These are phyloP conservation scores for Cylindrotheca fusiformis DNA, from an alignment of 108 stramenopile genomes.

Conservation along the genomic window DNA sequence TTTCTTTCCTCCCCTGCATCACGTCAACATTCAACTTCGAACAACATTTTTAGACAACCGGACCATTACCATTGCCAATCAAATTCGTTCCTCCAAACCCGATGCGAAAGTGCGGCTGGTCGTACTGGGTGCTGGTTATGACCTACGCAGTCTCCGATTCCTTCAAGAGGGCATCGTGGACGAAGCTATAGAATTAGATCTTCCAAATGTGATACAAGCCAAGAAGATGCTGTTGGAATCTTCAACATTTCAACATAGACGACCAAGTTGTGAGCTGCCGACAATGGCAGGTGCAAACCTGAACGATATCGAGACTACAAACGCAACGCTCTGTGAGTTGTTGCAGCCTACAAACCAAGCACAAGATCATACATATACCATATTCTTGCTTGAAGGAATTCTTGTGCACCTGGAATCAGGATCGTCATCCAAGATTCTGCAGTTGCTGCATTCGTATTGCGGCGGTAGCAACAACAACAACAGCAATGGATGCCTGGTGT, in stretches of 20 bases:
- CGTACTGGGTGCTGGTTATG: constrained; percentile 11
- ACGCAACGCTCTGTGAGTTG: not conserved
- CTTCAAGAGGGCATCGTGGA: not conserved
- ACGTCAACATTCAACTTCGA: constrained; percentile 5
- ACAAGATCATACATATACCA: constrained; percentile 1
- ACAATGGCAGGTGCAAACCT: constrained; percentile 1
- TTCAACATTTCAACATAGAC: not conserved
- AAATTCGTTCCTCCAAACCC: not conserved
- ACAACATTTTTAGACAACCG: constrained; percentile 7
- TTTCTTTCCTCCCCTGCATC: constrained; percentile 1
- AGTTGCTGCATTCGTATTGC: not conserved
- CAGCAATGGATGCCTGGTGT: not conserved
- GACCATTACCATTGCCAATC: not conserved
- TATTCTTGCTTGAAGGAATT: constrained; percentile 9
- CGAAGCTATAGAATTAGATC: constrained; percentile 9
- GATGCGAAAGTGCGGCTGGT: not conserved
- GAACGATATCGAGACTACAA: not conserved
- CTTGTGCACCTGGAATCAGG: constrained; percentile 2
- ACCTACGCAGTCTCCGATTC: constrained; percentile 3
- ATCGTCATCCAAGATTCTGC: not conserved
- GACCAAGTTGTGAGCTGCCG: not conserved
- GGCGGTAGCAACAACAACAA: not conserved
- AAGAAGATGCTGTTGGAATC: constrained; percentile 1
- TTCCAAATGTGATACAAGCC: not conserved
- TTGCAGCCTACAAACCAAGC: not conserved